These are phyloP conservation scores for Fusarium denticulatum DNA, from an alignment of 2,329 filamentous ascomycete species.

Conservation along the genomic window DNA sequence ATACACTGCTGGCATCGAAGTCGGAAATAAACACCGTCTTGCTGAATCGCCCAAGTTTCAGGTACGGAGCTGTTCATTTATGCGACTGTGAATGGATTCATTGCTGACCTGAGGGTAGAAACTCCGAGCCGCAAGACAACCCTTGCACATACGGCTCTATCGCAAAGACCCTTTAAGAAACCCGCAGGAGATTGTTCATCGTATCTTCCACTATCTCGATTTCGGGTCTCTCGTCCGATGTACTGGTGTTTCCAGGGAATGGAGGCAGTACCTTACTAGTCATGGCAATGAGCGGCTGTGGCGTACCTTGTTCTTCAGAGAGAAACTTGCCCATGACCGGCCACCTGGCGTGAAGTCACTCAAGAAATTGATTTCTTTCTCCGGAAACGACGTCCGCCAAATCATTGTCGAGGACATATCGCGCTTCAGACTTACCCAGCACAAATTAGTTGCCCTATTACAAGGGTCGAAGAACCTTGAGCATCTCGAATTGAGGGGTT, in stretches of 20 bases:
- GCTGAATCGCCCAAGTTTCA: slow-evolving; percentile 47
- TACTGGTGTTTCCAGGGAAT: slow-evolving; percentile 47
- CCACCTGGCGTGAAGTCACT: slow-evolving; percentile 41
- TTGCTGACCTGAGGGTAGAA: slow-evolving; percentile 42
- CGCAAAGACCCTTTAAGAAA: slow-evolving; percentile 50
- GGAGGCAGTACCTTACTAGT: slow-evolving; percentile 46
- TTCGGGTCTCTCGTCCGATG: slow-evolving; percentile 48
- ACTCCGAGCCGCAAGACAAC: slow-evolving; percentile 48
- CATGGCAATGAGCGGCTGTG: slow-evolving; percentile 45
- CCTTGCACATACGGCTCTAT: slow-evolving; percentile 48
- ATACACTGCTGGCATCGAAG: slow-evolving; percentile 53
- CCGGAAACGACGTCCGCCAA: slow-evolving; percentile 45
- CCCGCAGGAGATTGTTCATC: slow-evolving; percentile 50
- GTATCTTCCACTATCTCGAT: slow-evolving; percentile 50
- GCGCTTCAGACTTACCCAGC: slow-evolving; percentile 45
- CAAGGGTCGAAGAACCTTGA: slow-evolving; percentile 43
- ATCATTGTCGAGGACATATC: slow-evolving; percentile 42
- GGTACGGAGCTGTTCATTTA: slow-evolving; percentile 31
- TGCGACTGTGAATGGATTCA: not conserved
- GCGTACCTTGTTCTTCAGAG: slow-evolving; percentile 46
- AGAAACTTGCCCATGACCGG: slow-evolving; percentile 27
- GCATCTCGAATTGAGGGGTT: slow-evolving; percentile 34
- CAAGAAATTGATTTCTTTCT: slow-evolving; percentile 46
- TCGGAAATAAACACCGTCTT: slow-evolving; percentile 42
- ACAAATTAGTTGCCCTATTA: slow-evolving; percentile 43